These are phyloP conservation scores for Chaetomium strumarium DNA, from an alignment of 2,329 filamentous ascomycete genomes.

Conservation along the genomic window DNA sequence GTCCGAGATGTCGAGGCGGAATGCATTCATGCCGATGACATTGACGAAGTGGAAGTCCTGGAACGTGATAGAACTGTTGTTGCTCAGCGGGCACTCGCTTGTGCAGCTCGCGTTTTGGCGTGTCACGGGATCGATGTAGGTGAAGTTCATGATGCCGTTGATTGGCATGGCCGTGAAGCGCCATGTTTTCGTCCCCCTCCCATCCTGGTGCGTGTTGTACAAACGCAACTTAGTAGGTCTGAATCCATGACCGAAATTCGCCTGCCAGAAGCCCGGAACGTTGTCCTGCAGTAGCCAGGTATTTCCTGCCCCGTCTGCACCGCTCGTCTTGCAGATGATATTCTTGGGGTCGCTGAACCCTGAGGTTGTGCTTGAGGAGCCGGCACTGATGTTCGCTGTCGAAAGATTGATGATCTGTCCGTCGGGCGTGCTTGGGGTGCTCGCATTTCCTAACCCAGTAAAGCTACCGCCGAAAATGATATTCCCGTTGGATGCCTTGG, in stretches of 20 bases:
- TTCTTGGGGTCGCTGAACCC: conserved; percentile 72
- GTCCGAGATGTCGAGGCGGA: conserved; percentile 77
- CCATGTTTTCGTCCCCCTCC: conserved; percentile 82
- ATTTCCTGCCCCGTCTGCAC: conserved; percentile 61
- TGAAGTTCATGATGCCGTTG: conserved; percentile 93
- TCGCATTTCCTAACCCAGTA: conserved; percentile 78
- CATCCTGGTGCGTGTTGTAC: conserved; percentile 79
- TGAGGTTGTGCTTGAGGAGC: conserved; percentile 52
- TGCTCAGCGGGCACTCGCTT: conserved; percentile 75
- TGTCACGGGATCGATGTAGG: conserved; percentile 71
- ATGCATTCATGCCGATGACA: conserved; percentile 76
- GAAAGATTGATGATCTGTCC: conserved; percentile 79
- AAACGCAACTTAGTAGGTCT: conserved; percentile 80
- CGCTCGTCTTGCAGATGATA: conserved; percentile 72
- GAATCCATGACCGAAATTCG: conserved; percentile 76
- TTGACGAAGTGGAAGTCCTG: conserved; percentile 95
- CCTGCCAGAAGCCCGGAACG: conserved; percentile 74
- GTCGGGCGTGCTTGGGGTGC: conserved; percentile 59
- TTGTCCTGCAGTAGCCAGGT: conserved; percentile 79
- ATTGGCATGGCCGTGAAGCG: conserved; percentile 80
- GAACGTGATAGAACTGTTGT: conserved; percentile 57
- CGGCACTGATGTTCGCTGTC: conserved; percentile 66
- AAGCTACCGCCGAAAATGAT: conserved; percentile 92
- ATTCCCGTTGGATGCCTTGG: conserved; percentile 71
- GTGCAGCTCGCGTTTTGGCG: conserved; percentile 69